Evolutionary conservation across 345 rosid genomes (phyloP), one percentile per base, ranked within the genome.

Genomic region (Arabidopsis thaliana): DNA sequence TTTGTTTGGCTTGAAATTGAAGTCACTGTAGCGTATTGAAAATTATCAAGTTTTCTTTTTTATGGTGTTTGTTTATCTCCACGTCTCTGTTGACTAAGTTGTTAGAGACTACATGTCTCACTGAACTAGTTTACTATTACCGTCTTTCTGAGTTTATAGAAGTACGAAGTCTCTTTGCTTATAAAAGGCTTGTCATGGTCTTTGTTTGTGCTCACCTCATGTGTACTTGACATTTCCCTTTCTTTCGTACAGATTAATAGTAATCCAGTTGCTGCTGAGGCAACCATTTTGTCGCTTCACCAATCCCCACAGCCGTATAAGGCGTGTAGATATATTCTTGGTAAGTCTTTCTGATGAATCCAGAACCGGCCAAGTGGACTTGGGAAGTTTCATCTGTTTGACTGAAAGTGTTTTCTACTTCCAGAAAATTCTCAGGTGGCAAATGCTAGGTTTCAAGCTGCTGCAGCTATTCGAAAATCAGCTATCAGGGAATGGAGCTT

Each of bases 401-500:
- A 64, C 78, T 51, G 30, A 59, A 20, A 34, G 7, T 42, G 56
- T 48, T 72, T 50, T 34, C 16, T 52, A 44, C 76, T 50, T 84
- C 23, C 83, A 95, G 98, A 92, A 77, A 92, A 95, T 79, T 92
- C 99, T 78, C 96, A 89, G 84, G 84, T 95, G 59, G 86, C 97
- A 74, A 85, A 77, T 78, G 99, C 99, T 55, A 90, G 97, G 80
- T 92, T 95, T 83, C 97, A 95, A 84, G 98, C 98, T 36, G 97
- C 94, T 76, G 93, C 93, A 45, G 97, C 96, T 64, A 87, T 95
- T 75, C 93, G 89, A 34, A 94, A 92, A 83, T 96, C 99, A 59
- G 97, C 99, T 56, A 84, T 92, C 49, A 87, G 98, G 84, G 99
- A 95, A 80, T 95, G 99, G 99, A 67, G 87, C 78, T 86, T 86